These are phyloP conservation scores for Fusarium agapanthi DNA, from an alignment of 2,329 filamentous ascomycete species.

Conservation along the genomic window DNA sequence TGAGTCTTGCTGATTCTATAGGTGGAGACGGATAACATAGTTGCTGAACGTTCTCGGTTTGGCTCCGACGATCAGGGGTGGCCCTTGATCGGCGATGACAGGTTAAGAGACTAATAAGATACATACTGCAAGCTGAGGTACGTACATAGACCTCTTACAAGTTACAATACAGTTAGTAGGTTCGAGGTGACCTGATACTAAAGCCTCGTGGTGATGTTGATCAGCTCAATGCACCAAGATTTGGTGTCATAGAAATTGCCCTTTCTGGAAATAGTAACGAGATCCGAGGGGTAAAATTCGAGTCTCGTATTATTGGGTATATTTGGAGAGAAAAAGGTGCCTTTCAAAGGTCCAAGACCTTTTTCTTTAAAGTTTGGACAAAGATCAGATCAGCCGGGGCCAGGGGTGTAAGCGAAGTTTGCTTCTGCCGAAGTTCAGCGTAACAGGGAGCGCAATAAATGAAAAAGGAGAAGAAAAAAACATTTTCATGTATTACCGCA, in stretches of 20 bases:
- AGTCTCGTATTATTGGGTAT: background rate
- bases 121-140: constrained; percentile 20
- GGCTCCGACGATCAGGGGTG: constrained; percentile 30
- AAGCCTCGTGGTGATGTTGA: background rate
- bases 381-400: constrained; percentile 36
- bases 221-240: background rate
- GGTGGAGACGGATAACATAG: constrained; percentile 16
- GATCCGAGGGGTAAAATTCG: background rate
- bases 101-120: constrained; percentile 7
- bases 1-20: background rate
- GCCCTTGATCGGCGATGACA: constrained; percentile 23
- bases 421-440: constrained; percentile 19
- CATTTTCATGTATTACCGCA: background rate
- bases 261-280: constrained; percentile 3
- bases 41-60: constrained; percentile 23
- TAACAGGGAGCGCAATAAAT: background rate
- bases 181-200: background rate
- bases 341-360: constrained; percentile 6
- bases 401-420: constrained; percentile 24
- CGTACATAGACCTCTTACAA: background rate
- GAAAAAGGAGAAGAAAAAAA: background rate
- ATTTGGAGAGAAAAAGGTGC: background rate
- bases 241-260: background rate
- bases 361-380: constrained; percentile 30
- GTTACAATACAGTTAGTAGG: no score